Percentiles rank a stretch among this genome's conserved stretches.
Conservation (phyloP, 2,329 filamentous ascomycete species). For the Epichloe coenophiala region DNA sequence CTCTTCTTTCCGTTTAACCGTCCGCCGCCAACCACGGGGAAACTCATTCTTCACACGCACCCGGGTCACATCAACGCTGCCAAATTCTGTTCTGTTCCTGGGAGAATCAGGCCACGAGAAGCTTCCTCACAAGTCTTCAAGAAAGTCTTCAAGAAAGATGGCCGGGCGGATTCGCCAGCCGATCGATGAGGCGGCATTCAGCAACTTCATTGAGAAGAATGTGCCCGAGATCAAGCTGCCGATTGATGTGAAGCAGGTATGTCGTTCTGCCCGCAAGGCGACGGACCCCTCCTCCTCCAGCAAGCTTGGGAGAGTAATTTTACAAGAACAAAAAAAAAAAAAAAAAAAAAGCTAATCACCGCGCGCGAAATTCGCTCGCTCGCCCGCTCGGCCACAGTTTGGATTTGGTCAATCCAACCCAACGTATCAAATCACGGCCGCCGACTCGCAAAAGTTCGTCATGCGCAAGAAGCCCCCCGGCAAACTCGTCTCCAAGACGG, state of each 20-base stretch:
- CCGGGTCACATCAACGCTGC: too few relatives aligned
- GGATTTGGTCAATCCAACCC: conserved; percentile 96
- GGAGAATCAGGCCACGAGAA: background rate
- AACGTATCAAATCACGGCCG: conserved; percentile 78
- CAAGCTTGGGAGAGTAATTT: too few relatives aligned
- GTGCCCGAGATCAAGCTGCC: conserved; percentile 78
- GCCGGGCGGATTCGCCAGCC: conserved; percentile 81
- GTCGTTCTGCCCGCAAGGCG: conserved; percentile 6
- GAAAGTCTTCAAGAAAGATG: conserved; percentile 41
- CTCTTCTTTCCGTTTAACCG: too few relatives aligned
- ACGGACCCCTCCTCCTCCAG: too few relatives aligned
- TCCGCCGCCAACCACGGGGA: too few relatives aligned
- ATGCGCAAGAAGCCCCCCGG: conserved; percentile 98
- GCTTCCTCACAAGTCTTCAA: conserved; percentile 1
- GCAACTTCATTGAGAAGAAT: conserved; percentile 61
- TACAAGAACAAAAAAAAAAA: too few relatives aligned
- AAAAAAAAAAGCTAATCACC: too few relatives aligned
- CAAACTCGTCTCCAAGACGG: conserved; percentile 79
- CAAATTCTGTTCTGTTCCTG: background rate
- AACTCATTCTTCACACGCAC: too few relatives aligned
- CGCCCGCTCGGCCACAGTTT: conserved; percentile 44
- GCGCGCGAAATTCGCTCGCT: too few relatives aligned
- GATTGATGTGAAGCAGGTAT: conserved; percentile 77
- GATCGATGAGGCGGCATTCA: conserved; percentile 68
- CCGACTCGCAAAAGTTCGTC: conserved; percentile 60